These are phyloP conservation scores for Aspergillus pseudonomiae DNA, from an alignment of 2,329 filamentous ascomycete species.

Conservation along the genomic window DNA sequence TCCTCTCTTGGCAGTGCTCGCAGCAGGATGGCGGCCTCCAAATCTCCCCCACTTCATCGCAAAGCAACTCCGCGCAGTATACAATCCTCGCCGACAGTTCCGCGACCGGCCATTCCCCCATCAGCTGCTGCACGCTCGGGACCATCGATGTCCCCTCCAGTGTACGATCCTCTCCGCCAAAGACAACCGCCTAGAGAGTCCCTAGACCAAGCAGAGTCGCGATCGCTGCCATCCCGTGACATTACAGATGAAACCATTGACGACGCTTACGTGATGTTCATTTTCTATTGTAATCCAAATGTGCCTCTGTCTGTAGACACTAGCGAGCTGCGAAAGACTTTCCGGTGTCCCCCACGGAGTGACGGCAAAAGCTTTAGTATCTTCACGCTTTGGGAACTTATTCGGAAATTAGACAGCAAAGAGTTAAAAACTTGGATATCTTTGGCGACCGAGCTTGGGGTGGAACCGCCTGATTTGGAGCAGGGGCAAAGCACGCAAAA, in stretches of 20 bases:
- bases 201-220: conserved; percentile 48
- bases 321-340: conserved; percentile 70
- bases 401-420: conserved; percentile 74
- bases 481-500: conserved; percentile 91
- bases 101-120: conserved; percentile 31
- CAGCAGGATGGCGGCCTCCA: conserved; percentile 34
- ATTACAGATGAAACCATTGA: conserved; percentile 74
- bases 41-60: conserved; percentile 41
- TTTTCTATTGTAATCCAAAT: conserved; percentile 87
- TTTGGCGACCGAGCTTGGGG: conserved; percentile 81
- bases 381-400: conserved; percentile 75
- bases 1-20: conserved; percentile 41
- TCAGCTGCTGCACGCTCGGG: conserved; percentile 35
- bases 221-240: conserved; percentile 65
- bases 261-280: conserved; percentile 80
- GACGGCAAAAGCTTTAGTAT: conserved; percentile 85
- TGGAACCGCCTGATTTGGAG: conserved; percentile 77
- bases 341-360: conserved; percentile 79
- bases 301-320: conserved; percentile 73
- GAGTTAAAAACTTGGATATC: conserved; percentile 94
- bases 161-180: conserved; percentile 36
- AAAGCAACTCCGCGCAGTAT: conserved; percentile 42
- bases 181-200: conserved; percentile 32
- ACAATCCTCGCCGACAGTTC: conserved; percentile 42
- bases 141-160: conserved; percentile 45